A percentile compares a stretch with the other conserved stretches of the same genome.
These are phyloP conservation scores for Dendrocalamus latiflorus DNA, from an alignment of 202 grass and related monocot genomes.

Conservation along the genomic window DNA sequence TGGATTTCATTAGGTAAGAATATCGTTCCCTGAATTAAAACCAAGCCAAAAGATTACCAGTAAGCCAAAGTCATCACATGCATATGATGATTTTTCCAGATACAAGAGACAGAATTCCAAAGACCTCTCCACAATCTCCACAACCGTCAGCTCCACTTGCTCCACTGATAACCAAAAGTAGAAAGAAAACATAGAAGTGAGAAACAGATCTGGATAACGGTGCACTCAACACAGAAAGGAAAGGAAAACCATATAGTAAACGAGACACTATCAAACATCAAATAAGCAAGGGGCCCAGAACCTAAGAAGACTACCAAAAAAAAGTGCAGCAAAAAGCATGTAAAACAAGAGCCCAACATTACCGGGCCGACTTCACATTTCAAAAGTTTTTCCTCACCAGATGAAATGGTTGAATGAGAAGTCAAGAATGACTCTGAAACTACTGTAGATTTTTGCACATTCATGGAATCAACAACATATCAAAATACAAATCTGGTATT, in stretches of 20 bases:
- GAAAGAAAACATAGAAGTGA: constrained; percentile 23
- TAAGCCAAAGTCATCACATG: constrained; percentile 71
- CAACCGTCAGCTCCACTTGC: constrained; percentile 49
- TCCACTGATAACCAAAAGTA: constrained; percentile 59
- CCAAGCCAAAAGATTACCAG: constrained; percentile 42
- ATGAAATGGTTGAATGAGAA: not conserved
- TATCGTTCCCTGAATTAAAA: not conserved
- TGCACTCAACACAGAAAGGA: not conserved
- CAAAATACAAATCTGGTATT: not conserved
- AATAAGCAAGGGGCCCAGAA: not conserved
- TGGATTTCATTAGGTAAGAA: constrained; percentile 4
- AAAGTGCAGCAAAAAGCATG: not conserved
- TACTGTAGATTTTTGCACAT: not conserved
- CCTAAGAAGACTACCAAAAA: not conserved
- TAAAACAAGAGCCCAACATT: not conserved
- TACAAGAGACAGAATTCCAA: constrained; percentile 66
- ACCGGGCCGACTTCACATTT: not conserved
- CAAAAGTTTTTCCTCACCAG: not conserved
- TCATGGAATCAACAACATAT: not conserved
- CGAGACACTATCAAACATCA: not conserved
- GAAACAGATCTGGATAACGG: constrained; percentile 13
- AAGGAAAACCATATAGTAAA: not conserved
- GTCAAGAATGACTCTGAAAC: not conserved
- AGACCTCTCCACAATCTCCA: constrained; percentile 67
- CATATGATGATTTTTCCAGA: constrained; percentile 79